Percentiles rank a stretch among this genome's conserved stretches.
phyloP scores from a whole-genome alignment of 192 early-diverging fungal species.

The Dissophora globulifera region DNA sequence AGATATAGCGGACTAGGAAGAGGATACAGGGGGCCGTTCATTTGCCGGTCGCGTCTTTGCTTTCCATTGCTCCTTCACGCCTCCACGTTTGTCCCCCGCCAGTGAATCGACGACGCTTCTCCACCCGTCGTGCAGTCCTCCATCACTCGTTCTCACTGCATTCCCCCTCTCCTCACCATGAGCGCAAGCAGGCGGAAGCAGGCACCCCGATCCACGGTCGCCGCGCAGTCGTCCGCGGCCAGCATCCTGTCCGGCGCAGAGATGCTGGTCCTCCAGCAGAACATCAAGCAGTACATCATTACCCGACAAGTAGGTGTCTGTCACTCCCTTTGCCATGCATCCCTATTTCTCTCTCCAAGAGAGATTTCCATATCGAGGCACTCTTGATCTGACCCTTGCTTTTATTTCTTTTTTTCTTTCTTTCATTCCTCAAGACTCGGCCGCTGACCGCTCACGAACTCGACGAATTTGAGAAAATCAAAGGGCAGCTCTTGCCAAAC shows the following conservation, averaged over 20 bases:
- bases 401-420: neutral
- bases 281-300: slow-evolving; percentile 32
- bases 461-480: slow-evolving; percentile 32
- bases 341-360: too few relatives aligned
- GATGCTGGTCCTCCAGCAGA: slow-evolving; percentile 27
- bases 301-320: slow-evolving; percentile 34
- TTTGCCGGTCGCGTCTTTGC: too few relatives aligned
- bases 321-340: too few relatives aligned
- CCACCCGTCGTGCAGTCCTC: too few relatives aligned
- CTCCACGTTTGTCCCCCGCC: too few relatives aligned
- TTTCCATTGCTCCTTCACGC: too few relatives aligned
- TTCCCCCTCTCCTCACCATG: neutral
- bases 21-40: too few relatives aligned
- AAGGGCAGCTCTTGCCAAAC: slow-evolving; percentile 13
- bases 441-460: slow-evolving; percentile 22
- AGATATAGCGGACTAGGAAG: too few relatives aligned
- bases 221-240: neutral
- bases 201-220: neutral
- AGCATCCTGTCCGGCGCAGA: slow-evolving; percentile 27
- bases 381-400: too few relatives aligned
- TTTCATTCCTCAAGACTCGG: slow-evolving; percentile 1
- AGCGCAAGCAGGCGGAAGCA: slow-evolving; percentile 1
- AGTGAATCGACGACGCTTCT: too few relatives aligned
- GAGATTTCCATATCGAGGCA: too few relatives aligned
- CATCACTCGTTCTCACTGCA: neutral